Percentiles rank a stretch among this genome's conserved stretches.
phyloP scores from a whole-genome alignment of 108 stramenopile genomes.

The Pelagomonas calceolata region DNA sequence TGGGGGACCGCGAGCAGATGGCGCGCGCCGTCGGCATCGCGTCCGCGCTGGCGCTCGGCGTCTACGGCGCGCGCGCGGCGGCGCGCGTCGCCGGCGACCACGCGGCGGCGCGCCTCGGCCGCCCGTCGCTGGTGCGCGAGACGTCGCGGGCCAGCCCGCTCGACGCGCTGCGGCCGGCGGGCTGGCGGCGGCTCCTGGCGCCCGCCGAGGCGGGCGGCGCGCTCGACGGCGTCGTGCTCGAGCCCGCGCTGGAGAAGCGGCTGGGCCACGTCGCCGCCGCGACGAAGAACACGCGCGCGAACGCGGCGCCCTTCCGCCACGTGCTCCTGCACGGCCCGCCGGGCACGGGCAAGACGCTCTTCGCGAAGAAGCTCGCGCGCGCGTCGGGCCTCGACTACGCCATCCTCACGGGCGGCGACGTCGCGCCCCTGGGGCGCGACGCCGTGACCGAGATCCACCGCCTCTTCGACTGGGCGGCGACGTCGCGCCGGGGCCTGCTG shows the following conservation, averaged over 20 bases:
- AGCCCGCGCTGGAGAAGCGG: slow-evolving; percentile 61
- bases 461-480: slow-evolving; percentile 96
- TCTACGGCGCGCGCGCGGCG: slow-evolving; percentile 44
- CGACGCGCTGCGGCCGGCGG: slow-evolving; percentile 44
- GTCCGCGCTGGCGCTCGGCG: slow-evolving; percentile 77
- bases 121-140: slow-evolving; percentile 91
- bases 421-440: slow-evolving; percentile 93
- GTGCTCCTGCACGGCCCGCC: slow-evolving; percentile 95
- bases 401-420: slow-evolving; percentile 95
- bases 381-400: slow-evolving; percentile 96
- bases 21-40: slow-evolving; percentile 78
- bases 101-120: slow-evolving; percentile 65
- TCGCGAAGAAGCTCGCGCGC: slow-evolving; percentile 85
- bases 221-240: slow-evolving; percentile 84
- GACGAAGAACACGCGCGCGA: slow-evolving; percentile 90
- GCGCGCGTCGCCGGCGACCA: neutral
- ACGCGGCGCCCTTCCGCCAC: slow-evolving; percentile 94
- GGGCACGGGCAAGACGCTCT: slow-evolving; percentile 98
- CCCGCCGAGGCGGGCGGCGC: slow-evolving; percentile 65
- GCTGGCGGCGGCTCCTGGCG: slow-evolving; percentile 53
- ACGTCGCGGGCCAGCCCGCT: slow-evolving; percentile 69
- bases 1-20: slow-evolving; percentile 79
- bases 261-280: slow-evolving; percentile 80
- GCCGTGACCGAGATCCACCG: slow-evolving; percentile 98
- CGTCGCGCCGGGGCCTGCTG: slow-evolving; percentile 76